Evolutionary conservation across 148 eudicot species (phyloP).

Genomic region (Heliosperma pusillum): DNA sequence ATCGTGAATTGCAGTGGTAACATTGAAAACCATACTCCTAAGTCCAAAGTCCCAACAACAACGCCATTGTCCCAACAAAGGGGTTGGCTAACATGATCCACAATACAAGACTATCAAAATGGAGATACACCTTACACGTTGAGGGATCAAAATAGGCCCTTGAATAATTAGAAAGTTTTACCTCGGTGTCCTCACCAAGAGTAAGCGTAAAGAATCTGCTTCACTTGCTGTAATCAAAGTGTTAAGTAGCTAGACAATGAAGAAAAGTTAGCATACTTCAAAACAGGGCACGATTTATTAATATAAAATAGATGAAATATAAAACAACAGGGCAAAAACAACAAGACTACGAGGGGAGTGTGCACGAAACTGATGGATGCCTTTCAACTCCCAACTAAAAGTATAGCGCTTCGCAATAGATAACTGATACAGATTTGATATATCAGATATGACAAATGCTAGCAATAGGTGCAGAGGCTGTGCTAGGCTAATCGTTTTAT

Average conservation of each 20-base stretch:
- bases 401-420: too few species aligned
- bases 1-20: too few species aligned
- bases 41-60: not conserved
- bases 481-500: not conserved
- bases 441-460: not conserved
- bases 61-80: not conserved
- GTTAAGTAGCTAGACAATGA: not conserved
- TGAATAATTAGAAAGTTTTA: not conserved
- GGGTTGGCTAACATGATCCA: conserved; percentile 1
- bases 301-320: not conserved
- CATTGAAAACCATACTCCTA: not conserved
- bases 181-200: not conserved
- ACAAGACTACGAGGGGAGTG: not conserved
- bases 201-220: not conserved
- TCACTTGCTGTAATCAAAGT: not conserved
- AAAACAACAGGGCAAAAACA: too few species aligned
- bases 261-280: not conserved
- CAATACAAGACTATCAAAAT: not conserved
- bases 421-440: not conserved
- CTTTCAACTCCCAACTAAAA: too few species aligned
- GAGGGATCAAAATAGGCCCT: not conserved
- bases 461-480: too few species aligned
- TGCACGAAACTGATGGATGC: not conserved
- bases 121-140: not conserved
- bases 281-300: not conserved